Percentiles rank a stretch among this genome's conserved stretches.
phyloP scores from a whole-genome alignment of 805 yeast genomes.

The Saccharomycopsis sp. region DNA sequence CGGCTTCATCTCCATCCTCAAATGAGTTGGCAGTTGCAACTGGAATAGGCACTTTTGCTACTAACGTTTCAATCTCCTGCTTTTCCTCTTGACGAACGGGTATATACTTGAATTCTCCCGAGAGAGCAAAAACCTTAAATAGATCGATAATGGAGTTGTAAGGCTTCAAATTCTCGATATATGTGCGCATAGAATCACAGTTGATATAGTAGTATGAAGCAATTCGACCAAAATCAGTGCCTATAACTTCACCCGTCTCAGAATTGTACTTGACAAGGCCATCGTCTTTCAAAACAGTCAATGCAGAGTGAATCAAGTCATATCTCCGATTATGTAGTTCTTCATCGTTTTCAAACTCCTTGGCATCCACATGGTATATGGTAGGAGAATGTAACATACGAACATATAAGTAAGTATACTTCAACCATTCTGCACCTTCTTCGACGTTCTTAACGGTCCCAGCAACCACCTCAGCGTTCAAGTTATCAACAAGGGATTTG shows the following conservation, averaged over 20 bases:
- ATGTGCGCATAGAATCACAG: conserved; percentile 63
- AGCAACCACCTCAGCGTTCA: conserved; percentile 82
- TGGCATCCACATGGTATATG: conserved; percentile 68
- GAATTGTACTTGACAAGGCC: conserved; percentile 56
- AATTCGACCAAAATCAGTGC: conserved; percentile 73
- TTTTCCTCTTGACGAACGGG: conserved; percentile 86
- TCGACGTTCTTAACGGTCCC: conserved; percentile 55
- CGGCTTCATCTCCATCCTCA: conserved; percentile 46
- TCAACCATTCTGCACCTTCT: conserved; percentile 78
- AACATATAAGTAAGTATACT: conserved; percentile 69
- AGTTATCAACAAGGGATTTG: conserved; percentile 57
- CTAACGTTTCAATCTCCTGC: conserved; percentile 58
- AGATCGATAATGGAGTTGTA: conserved; percentile 66
- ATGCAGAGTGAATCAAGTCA: conserved; percentile 73
- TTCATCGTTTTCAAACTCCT: conserved; percentile 44
- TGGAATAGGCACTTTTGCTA: conserved; percentile 80
- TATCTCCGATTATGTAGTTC: conserved; percentile 44
- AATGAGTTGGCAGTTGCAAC: conserved; percentile 27
- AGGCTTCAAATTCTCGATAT: conserved; percentile 53
- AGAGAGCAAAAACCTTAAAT: conserved; percentile 65
- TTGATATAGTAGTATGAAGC: conserved; percentile 84
- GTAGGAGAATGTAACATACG: conserved; percentile 71
- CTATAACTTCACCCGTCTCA: conserved; percentile 37
- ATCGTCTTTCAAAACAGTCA: conserved; percentile 47
- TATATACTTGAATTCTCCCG: conserved; percentile 80